These are phyloP conservation scores for Sclerotinia nivalis DNA, from an alignment of 2,329 filamentous ascomycete species.

Conservation along the genomic window DNA sequence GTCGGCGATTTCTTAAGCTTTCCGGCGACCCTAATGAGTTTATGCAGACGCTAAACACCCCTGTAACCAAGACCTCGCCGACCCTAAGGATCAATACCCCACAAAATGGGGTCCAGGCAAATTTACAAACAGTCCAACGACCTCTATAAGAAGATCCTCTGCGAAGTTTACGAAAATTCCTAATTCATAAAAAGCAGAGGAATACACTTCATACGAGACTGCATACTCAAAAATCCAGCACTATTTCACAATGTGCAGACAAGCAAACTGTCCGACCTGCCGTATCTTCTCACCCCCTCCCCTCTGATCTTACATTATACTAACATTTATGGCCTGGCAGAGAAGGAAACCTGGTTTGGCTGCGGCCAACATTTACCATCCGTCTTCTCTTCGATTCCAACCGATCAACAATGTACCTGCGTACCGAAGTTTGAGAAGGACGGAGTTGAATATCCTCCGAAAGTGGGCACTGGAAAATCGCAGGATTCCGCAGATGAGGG, in stretches of 20 bases:
- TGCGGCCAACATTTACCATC: conserved; percentile 52
- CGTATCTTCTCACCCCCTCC: conserved; percentile 43
- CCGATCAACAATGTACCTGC: conserved; percentile 56
- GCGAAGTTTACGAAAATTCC: neutral
- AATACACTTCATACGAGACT: neutral
- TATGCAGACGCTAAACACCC: neutral
- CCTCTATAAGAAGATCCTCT: neutral
- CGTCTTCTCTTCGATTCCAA: conserved; percentile 54
- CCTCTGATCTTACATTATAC: conserved; percentile 20
- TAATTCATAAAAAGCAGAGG: neutral
- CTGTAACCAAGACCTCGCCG: conserved; percentile 1
- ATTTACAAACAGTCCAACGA: neutral
- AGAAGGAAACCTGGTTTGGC: conserved; percentile 55
- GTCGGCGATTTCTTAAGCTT: neutral
- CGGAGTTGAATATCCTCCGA: conserved; percentile 56
- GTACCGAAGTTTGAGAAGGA: conserved; percentile 50
- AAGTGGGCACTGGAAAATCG: conserved; percentile 41
- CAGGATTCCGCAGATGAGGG: conserved; percentile 16
- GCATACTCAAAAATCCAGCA: neutral
- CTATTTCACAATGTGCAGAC: conserved; percentile 50
- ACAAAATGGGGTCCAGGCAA: conserved; percentile 7
- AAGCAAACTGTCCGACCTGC: conserved; percentile 52
- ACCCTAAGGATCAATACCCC: neutral
- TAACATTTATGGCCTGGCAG: conserved; percentile 37
- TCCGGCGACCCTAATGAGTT: neutral